Evolutionary conservation across 169 alveolate genomes (phyloP).

Genomic region (Babesia caballi): DNA sequence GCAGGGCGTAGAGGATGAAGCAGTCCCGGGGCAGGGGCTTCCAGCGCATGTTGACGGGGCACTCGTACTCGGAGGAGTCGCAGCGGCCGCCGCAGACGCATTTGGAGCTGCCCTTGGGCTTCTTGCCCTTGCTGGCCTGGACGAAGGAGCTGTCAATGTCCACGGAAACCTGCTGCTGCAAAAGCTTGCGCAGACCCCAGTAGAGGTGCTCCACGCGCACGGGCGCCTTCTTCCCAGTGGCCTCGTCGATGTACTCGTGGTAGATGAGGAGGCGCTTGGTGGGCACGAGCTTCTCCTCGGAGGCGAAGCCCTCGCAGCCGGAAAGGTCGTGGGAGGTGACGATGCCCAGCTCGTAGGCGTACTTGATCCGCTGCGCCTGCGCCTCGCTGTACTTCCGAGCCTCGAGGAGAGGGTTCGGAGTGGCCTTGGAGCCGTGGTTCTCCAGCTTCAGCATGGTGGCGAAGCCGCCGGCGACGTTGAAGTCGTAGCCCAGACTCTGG

Average conservation of each 20-base stretch:
- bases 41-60: constrained; percentile 63
- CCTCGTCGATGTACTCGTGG: constrained; percentile 27
- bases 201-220: constrained; percentile 59
- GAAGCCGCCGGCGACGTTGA: constrained; percentile 55
- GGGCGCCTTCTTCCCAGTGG: constrained; percentile 31
- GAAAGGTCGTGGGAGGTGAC: constrained; percentile 56
- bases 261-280: constrained; percentile 47
- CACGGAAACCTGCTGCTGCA: constrained; percentile 37
- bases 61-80: constrained; percentile 50
- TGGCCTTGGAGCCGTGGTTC: constrained; percentile 18
- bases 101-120: constrained; percentile 41
- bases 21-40: constrained; percentile 74
- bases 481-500: constrained; percentile 32
- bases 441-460: constrained; percentile 53
- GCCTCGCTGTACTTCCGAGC: constrained; percentile 19
- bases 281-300: constrained; percentile 62
- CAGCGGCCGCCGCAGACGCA: constrained; percentile 59
- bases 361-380: constrained; percentile 26
- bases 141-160: constrained; percentile 31
- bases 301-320: constrained; percentile 63
- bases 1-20: constrained; percentile 74
- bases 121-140: constrained; percentile 28
- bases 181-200: constrained; percentile 59
- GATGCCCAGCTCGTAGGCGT: constrained; percentile 55
- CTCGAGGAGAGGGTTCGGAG: background rate